Base-by-base conservation (phyloP, 1,139 yeast genomes). In the Taphrina populina region DNA sequence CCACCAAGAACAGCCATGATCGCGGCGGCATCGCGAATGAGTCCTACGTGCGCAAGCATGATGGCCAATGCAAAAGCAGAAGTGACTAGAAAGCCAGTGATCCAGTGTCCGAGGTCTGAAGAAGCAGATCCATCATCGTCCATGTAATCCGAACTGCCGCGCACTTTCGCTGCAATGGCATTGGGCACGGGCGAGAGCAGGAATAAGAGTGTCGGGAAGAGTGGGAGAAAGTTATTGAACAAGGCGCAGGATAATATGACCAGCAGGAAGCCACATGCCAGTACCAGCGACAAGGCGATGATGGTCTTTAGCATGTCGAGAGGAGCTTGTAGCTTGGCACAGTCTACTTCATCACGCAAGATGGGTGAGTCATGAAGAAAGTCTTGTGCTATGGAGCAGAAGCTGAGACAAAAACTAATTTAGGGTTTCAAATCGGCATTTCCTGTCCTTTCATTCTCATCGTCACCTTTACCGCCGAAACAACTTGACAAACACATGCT, bases 201-300 rank as follows among this genome's bases (percentile, higher is more conserved):
- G 66, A 74, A 74, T 63, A 74, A 66, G 8, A 70, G 68, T 39
- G 73, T 77, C 60, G 79, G 78, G 45, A 82, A 72, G 37, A 84
- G 74, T 2, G 95, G 94, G 62, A 79, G 75, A 95, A 95, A 86
- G 67, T 83, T 84, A 53, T 84, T 84, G 66, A 76, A 82, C 17
- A 84, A 73, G 4, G 83, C 54, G 39, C 54, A 86, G 13, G 94
- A 87, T 19, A 86, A 75, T n/a, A 86, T 82, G 49, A 85, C 82
- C 58, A 85, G 73, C 43, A 87, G 76, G 64, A 86, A 86, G 10
- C 95, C 95, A 67, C 83, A 74, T 1, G 95, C 86, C 44, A 86
- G 75, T 35, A 85, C 81, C 41, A 84, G 75, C 19, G 94, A 82
- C 33, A 87, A 79, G 1, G 83, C 81, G 36, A 86, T 84, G 67